Evolutionary conservation across 2,329 filamentous ascomycete species (phyloP), one percentile per base, ranked within the genome.

Genomic region (Diaporthe eres): DNA sequence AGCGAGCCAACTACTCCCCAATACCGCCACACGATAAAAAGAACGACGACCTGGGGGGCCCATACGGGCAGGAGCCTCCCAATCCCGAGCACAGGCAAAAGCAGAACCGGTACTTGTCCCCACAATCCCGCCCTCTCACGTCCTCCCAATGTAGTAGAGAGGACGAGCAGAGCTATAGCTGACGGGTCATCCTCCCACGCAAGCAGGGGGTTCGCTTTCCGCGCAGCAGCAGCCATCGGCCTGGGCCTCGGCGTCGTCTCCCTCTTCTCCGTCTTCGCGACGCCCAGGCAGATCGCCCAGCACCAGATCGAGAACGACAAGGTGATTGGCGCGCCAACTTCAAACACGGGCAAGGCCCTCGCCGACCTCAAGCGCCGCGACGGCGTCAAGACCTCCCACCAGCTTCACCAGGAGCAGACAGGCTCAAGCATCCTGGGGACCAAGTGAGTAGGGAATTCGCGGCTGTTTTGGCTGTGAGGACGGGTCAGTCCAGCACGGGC

Each of bases 301-400:
- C 67, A 74, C 34, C 74, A 74, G 71, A 74, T 74, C 61, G 74
- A 75, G 2, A 75, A 75, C 53, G 74, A 74, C 37, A 74, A 65
- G 15, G 71, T 74, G 9, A 63, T 75, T 19, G 74, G 74, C 19
- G 74, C 51, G 2, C 71, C 74, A 3, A 61, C 58, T 0, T 74
- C 74, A 9, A 75, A 75, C 25, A 74, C 71, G 7, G 74, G 74
- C 39, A 57, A 58, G 31, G 55, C 74, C 5, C 42, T 74, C 44
- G 74, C 74, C 17, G 60, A 53, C 42, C 42, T 55, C n/a, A 74
- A 75, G 61, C 70, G 61, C 31, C 55, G 65, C 17, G 61, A 75
- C 42, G 71, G 74, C 9, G 44, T 53, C 42, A 73, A 75, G 60
- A 61, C 74, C 7, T 61, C 71, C 15, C 74, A 75, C 61, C 51